These are phyloP conservation scores for Cordyceps cicadae DNA, from an alignment of 2,329 filamentous ascomycete species.

Conservation along the genomic window DNA sequence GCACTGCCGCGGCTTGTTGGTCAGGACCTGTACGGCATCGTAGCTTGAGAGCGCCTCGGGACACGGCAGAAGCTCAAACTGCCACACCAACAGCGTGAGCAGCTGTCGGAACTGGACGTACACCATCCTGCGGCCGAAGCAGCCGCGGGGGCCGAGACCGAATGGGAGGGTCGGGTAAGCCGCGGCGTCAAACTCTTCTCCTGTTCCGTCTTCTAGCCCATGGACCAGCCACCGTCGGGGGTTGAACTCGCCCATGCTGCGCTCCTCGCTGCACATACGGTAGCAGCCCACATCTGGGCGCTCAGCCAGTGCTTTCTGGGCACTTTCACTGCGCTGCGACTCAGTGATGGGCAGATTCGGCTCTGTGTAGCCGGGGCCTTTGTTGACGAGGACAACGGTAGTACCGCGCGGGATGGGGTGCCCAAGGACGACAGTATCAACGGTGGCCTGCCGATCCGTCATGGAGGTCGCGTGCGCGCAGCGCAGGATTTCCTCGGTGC, in stretches of 20 bases:
- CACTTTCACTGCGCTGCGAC: not conserved
- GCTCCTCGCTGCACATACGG: not conserved
- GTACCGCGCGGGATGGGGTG: constrained; percentile 22
- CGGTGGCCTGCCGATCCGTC: constrained; percentile 18
- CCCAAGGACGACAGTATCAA: constrained; percentile 23
- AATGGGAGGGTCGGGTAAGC: constrained; percentile 3
- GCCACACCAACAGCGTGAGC: constrained; percentile 8
- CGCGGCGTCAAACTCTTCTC: not conserved
- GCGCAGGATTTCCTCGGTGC: constrained; percentile 26
- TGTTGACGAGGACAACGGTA: constrained; percentile 16
- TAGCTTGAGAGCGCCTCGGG: not conserved
- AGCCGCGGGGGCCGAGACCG: constrained; percentile 5
- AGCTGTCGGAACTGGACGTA: constrained; percentile 8
- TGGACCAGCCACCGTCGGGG: constrained; percentile 13
- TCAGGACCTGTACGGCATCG: constrained; percentile 5
- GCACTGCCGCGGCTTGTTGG: constrained; percentile 6
- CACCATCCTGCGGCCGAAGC: constrained; percentile 3
- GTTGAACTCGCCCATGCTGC: constrained; percentile 7
- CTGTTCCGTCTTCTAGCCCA: not conserved
- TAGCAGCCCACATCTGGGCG: constrained; percentile 5
- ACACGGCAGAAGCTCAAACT: constrained; percentile 5
- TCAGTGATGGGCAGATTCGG: constrained; percentile 3
- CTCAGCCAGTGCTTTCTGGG: not conserved
- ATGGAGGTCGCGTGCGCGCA: constrained; percentile 18
- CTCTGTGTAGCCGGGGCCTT: constrained; percentile 17